Conservation (phyloP, 2,329 filamentous ascomycete species). For the Ramichloridium luteum region DNA sequence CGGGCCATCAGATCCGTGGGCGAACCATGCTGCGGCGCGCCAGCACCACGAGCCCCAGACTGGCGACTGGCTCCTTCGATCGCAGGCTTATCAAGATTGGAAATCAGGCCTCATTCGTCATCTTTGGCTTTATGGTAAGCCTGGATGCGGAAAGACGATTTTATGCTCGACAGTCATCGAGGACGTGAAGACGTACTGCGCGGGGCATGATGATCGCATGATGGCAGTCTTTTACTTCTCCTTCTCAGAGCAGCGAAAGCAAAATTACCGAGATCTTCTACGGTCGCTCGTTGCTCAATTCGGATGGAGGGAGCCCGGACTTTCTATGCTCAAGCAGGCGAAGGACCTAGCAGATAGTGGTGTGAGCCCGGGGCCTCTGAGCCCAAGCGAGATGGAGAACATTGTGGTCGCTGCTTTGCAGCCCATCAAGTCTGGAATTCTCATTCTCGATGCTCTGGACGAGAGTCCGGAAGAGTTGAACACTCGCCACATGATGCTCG, state of each 20-base stretch:
- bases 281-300: constrained; percentile 11
- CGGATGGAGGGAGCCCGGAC: constrained; percentile 7
- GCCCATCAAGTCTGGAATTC: constrained; percentile 15
- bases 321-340: constrained; percentile 7
- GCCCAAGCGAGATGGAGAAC: constrained; percentile 8
- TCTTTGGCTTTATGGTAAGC: constrained; percentile 14
- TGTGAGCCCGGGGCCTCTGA: too few species aligned
- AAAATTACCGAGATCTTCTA: constrained; percentile 8
- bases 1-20: constrained; percentile 8
- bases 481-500: constrained; percentile 8
- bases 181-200: constrained; percentile 9
- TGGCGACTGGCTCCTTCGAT: constrained; percentile 6
- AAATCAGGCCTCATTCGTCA: constrained; percentile 1
- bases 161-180: constrained; percentile 15
- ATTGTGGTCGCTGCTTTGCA: constrained; percentile 8
- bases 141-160: constrained; percentile 16
- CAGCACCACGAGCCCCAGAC: constrained; percentile 4
- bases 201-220: too few species aligned
- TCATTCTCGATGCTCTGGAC: constrained; percentile 26
- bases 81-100: constrained; percentile 4
- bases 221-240: constrained; percentile 17
- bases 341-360: constrained; percentile 6
- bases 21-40: constrained; percentile 7
- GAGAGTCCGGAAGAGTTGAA: constrained; percentile 16
- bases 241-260: constrained; percentile 12